Evolutionary conservation across 441 rosid species (phyloP), one percentile per base, ranked within the genome.

Genomic region (Hura crepitans): DNA sequence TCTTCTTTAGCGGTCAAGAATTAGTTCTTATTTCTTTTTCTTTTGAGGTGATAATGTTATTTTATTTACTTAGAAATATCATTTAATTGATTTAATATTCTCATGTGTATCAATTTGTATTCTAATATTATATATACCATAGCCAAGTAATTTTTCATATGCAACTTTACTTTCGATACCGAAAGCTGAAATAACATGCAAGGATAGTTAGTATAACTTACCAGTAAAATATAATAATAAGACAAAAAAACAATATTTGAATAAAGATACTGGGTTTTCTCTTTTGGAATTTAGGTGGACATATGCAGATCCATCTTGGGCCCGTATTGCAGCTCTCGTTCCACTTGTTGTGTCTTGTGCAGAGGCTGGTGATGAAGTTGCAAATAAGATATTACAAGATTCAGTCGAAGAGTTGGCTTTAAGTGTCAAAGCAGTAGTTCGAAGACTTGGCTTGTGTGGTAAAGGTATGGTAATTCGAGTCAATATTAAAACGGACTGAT

Each of bases 361-460:
- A 23, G 95, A 85, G 79, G 85, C 85, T 63, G 88, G 92, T 46
- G 95, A 89, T 74, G 81, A 77, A 70, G 87, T 87, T 23, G 89
- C 95, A 7, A 83, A 82, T 73, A 78, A 75, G 33, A 89, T 87
- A 70, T 79, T 89, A 77, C 81, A 74, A 55, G 85, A 84, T 63
- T 80, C 89, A 8, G 92, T 83, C 55, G 80, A 83, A 70, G 95
- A 89, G 83, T 77, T 89, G 80, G 88, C 90, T 65, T 77, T 79
- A 65, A 89, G 89, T 78, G 95, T 89, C 47, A 89, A 89, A 79
- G 95, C 92, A 64, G 90, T 89, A 73, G 89, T 87, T 72, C 84
- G 74, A 66, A 84, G 87, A 74, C 95, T 87, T 37, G 66, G 80
- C 59, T 83, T 89, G 77, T 81, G 85, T 53, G 90, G 90, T 37